Evolutionary conservation across 805 yeast species (phyloP).

Genomic region (Candida tallmaniae): DNA sequence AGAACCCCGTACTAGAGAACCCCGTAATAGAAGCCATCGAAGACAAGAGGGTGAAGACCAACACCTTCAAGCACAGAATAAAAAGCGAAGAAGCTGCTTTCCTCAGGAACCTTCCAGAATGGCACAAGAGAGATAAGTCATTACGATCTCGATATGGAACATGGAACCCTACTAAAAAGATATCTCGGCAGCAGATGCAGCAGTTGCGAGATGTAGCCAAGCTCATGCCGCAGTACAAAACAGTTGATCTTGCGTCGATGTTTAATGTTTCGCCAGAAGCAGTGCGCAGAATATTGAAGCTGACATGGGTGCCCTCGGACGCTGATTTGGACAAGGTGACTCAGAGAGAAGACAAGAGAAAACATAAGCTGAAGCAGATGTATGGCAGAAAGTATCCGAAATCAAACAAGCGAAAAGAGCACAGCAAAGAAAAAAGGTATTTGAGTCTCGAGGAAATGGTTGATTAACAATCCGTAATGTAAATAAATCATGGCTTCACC

Average conservation of each 20-base stretch:
- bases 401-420: no score
- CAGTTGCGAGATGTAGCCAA: conserved; percentile 54
- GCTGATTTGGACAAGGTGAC: conserved; percentile 45
- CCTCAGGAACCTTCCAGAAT: conserved; percentile 31
- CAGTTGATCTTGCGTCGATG: conserved; percentile 54
- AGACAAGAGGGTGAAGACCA: no score
- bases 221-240: conserved; percentile 56
- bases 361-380: no score
- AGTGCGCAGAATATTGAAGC: conserved; percentile 69
- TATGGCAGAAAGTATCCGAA: no score
- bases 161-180: conserved; percentile 65
- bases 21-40: no score
- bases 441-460: no score
- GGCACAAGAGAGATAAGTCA: conserved; percentile 69
- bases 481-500: no score
- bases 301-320: conserved; percentile 67
- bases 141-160: conserved; percentile 56
- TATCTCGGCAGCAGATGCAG: conserved; percentile 67
- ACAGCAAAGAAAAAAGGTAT: no score
- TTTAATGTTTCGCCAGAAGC: conserved; percentile 80
- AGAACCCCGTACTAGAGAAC: no score
- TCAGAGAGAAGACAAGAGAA: conserved; percentile 45
- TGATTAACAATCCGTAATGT: no score
- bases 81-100: conserved; percentile 4
- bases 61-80: not conserved